Conservation (phyloP, 2,329 filamentous ascomycete species). For the Colletotrichum sublineola region DNA sequence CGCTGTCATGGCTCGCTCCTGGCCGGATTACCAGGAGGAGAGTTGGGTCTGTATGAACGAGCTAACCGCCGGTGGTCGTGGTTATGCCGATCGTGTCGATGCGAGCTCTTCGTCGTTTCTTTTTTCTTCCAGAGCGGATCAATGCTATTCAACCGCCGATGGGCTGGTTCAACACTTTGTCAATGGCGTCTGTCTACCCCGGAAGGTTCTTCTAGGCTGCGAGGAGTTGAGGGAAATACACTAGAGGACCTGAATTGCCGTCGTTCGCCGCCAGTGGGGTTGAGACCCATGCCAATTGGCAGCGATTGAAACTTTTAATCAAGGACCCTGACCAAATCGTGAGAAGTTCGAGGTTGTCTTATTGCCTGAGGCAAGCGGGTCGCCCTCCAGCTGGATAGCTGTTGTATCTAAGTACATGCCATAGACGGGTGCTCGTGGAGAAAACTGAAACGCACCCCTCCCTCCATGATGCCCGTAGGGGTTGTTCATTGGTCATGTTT, state of each 20-base stretch:
- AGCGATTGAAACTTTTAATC: background rate
- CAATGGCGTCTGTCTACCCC: background rate
- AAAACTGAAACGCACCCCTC: constrained; percentile 40
- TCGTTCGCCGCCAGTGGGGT: constrained; percentile 8
- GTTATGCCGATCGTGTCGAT: background rate
- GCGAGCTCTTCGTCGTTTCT: background rate
- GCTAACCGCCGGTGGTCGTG: background rate
- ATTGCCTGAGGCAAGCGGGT: constrained; percentile 5
- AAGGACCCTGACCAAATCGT: constrained; percentile 1
- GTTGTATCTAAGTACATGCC: constrained; percentile 30
- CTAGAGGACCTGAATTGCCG: background rate
- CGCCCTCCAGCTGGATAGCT: background rate
- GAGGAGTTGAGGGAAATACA: background rate
- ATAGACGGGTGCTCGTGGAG: background rate
- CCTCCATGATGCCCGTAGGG: constrained; percentile 12
- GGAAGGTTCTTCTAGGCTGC: background rate
- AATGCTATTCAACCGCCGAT: background rate
- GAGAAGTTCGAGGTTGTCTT: background rate
- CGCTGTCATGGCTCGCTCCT: background rate
- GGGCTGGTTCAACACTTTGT: background rate
- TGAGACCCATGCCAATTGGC: background rate
- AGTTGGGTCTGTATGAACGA: background rate
- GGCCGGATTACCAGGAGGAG: background rate
- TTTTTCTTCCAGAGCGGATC: background rate
- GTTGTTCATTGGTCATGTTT: constrained; percentile 38